Evolutionary conservation across 129 eudicot genomes (phyloP), one percentile per base, ranked within the genome.

Genomic region (Artemisia tridentata): DNA sequence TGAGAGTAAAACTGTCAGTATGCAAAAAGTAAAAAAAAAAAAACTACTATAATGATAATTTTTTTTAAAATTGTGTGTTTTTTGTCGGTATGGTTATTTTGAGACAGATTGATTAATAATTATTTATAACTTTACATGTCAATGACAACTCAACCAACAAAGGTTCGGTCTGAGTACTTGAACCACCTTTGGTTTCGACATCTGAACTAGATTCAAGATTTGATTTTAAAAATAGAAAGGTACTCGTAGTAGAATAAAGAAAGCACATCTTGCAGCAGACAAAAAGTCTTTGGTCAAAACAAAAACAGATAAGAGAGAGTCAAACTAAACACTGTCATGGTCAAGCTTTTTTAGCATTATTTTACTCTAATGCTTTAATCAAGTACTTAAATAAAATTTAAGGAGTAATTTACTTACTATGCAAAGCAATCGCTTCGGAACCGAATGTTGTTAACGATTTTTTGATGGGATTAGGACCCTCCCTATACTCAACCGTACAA

Each of bases 271-370:
- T 72, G 69, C 63, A 52, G 46, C 70, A 76, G 68, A 38, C 52
- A 68, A 76, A 58, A 58, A 67, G 69, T 43, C 60, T 18, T 69
- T n/a, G 46, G 80, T 76, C 80, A 76, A 76, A 60, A 23, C 38
- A 76, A 70, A 11, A 31, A 54, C 74, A 68, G 74, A 76, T 59
- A 70, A 56, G 41, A 25, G 64, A 60, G 61, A 49, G 80, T 76
- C 80, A 76, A 76, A 76, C 69, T 14, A 43, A 69, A 49, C 52
- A 61, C 80, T 68, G 80, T 68, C 80, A 76, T 17, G 80, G 80
- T 68, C 75, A 68, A 76, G 38, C 16, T 59, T 68, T 64, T 76
- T 76, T 49, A 18, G 41, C 61, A 34, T 60, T 76, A 67, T 49
- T 50, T 67, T 69, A 69, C 23, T 49, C 63, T n/a, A 12, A 12